These are phyloP conservation scores for Tetrahymena thermophila DNA, from an alignment of 73 alveolate genomes.

Conservation along the genomic window DNA sequence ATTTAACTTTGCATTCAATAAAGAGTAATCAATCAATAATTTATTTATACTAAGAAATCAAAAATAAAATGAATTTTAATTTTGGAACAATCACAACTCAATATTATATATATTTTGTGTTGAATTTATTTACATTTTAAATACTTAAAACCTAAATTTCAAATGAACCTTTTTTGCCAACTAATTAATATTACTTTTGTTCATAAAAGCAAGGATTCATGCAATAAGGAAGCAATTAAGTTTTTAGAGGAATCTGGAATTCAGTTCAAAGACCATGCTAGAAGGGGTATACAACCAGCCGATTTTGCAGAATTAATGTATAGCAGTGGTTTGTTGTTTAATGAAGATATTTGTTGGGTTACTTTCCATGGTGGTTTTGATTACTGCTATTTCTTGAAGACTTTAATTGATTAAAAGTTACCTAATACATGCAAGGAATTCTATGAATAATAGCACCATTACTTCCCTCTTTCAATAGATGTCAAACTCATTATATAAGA, in stretches of 20 bases:
- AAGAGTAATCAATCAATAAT: background rate
- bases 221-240: background rate
- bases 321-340: constrained; percentile 45
- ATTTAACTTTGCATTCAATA: background rate
- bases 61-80: too few relatives aligned
- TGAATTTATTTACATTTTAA: background rate
- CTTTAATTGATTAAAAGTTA: constrained; percentile 51
- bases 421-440: constrained; percentile 68
- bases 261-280: background rate
- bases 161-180: background rate
- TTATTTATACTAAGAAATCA: background rate
- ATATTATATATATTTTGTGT: too few relatives aligned
- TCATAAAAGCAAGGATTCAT: background rate
- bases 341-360: constrained; percentile 70
- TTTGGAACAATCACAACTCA: too few relatives aligned
- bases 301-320: background rate
- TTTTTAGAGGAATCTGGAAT: background rate
- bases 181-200: background rate
- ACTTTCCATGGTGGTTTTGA: constrained; percentile 84
- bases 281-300: background rate
- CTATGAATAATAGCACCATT: constrained; percentile 29
- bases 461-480: constrained; percentile 72
- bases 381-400: constrained; percentile 73
- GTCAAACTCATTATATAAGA: constrained; percentile 60
- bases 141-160: background rate